These are phyloP conservation scores for Calendula officinalis DNA, from an alignment of 129 eudicot genomes.

Conservation along the genomic window DNA sequence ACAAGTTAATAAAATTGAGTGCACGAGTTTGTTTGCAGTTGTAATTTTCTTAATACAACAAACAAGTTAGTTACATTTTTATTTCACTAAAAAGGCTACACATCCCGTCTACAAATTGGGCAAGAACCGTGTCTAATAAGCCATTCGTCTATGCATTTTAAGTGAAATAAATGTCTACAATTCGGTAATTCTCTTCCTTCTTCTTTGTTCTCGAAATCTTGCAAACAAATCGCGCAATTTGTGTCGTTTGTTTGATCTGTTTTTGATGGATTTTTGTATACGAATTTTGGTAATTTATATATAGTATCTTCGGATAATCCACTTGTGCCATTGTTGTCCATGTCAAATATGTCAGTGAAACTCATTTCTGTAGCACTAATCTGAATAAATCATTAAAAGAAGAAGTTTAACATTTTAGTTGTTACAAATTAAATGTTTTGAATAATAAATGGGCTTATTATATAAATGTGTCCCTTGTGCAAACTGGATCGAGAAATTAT, in stretches of 20 bases:
- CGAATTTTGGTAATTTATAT: constrained; percentile 38
- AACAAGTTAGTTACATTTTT: constrained; percentile 1
- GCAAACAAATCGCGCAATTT: constrained; percentile 58
- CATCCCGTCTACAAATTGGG: constrained; percentile 65
- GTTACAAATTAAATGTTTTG: too few relatives aligned
- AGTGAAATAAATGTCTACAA: constrained; percentile 61
- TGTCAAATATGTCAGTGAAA: constrained; percentile 49
- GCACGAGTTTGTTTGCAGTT: constrained; percentile 12
- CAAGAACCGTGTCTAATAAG: constrained; percentile 61
- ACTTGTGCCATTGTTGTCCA: constrained; percentile 34
- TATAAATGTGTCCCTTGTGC: too few relatives aligned
- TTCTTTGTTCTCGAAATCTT: constrained; percentile 48
- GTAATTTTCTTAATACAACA: neutral
- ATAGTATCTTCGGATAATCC: constrained; percentile 56
- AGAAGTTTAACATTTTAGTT: too few relatives aligned
- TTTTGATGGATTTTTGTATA: constrained; percentile 8
- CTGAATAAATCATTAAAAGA: constrained; percentile 19
- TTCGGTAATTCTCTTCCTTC: constrained; percentile 41
- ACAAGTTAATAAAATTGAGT: neutral
- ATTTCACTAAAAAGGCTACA: constrained; percentile 19
- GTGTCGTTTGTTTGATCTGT: neutral
- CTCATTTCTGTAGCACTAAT: constrained; percentile 44
- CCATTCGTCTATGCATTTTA: constrained; percentile 76
- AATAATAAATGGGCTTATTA: too few relatives aligned
- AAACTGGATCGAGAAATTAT: too few relatives aligned